Conservation (phyloP, 768 basidiomycete genomes). For the Podaxis rugospora region DNA sequence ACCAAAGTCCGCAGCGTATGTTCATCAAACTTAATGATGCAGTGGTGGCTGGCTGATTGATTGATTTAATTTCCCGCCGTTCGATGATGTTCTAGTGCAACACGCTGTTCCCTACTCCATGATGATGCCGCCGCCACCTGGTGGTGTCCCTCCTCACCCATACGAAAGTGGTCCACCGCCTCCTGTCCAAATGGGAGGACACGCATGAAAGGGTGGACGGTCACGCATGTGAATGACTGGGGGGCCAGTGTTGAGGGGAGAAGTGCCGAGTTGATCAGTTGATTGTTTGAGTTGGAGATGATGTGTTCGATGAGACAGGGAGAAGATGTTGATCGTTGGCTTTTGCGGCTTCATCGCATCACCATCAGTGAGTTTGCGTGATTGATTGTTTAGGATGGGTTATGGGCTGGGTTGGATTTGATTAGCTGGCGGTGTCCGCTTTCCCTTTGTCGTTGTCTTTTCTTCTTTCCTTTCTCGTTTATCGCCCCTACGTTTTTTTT, state of each 20-base stretch:
- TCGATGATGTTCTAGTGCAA: slow-evolving; percentile 49
- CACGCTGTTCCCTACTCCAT: slow-evolving; percentile 86
- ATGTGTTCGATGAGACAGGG: not conserved
- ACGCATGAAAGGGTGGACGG: slow-evolving; percentile 42
- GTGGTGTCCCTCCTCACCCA: slow-evolving; percentile 53
- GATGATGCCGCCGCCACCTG: slow-evolving; percentile 78
- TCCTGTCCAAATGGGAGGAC: slow-evolving; percentile 76
- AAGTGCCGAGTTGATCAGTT: not conserved
- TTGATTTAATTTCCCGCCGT: not conserved
- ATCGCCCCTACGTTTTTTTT: slow-evolving; percentile 16
- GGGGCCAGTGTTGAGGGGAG: not conserved
- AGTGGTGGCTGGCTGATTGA: not conserved
- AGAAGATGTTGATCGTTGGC: not conserved
- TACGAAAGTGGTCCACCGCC: slow-evolving; percentile 70
- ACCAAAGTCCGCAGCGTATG: slow-evolving; percentile 76
- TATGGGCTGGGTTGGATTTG: not conserved
- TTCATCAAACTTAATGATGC: slow-evolving; percentile 11
- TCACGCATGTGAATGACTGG: not conserved
- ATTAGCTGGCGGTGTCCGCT: slow-evolving; percentile 12
- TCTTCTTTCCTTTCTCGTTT: slow-evolving; percentile 9
- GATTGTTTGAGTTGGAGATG: not conserved
- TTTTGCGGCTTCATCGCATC: not conserved
- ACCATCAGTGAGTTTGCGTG: not conserved
- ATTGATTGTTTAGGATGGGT: not conserved
- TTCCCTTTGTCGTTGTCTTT: slow-evolving; percentile 9